A percentile compares a stretch with the other conserved stretches of the same genome.
Conservation (phyloP, 352 stramenopile species). For the Pythium coloratum region DNA sequence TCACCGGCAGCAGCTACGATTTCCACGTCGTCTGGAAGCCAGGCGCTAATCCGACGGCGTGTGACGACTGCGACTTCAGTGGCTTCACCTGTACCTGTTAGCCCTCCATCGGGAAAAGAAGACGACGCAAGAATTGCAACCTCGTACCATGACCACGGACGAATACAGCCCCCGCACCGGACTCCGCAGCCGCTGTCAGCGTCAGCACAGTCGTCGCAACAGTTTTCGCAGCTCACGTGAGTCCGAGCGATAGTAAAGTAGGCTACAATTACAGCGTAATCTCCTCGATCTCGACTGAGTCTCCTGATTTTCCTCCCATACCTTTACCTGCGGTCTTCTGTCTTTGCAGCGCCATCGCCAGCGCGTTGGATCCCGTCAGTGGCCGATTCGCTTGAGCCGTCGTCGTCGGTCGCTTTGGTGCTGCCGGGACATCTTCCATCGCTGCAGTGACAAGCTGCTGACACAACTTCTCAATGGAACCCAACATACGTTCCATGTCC, state of each 20-base stretch:
- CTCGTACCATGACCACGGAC: constrained; percentile 1
- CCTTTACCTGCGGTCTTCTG: constrained; percentile 24
- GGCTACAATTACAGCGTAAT: constrained; percentile 36
- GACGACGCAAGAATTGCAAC: constrained; percentile 24
- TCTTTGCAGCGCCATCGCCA: constrained; percentile 38
- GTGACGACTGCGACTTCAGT: neutral
- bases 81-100: neutral
- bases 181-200: neutral
- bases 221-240: constrained; percentile 25
- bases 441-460: constrained; percentile 60
- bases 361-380: constrained; percentile 28
- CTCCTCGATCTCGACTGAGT: constrained; percentile 44
- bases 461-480: constrained; percentile 66
- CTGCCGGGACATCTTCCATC: constrained; percentile 26
- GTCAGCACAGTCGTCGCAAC: neutral
- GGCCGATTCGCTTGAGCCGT: constrained; percentile 11
- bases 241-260: neutral
- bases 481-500: constrained; percentile 58
- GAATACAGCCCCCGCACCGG: constrained; percentile 21
- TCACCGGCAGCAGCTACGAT: constrained; percentile 2
- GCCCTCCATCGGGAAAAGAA: constrained; percentile 24
- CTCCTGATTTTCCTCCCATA: constrained; percentile 19
- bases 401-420: constrained; percentile 25
- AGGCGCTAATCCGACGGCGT: constrained; percentile 5
- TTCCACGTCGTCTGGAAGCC: neutral